A percentile compares a stretch with the other conserved stretches of the same genome.
These are phyloP conservation scores for Fomitopsis palustris DNA, from an alignment of 1,284 basidiomycete genomes.

Conservation along the genomic window DNA sequence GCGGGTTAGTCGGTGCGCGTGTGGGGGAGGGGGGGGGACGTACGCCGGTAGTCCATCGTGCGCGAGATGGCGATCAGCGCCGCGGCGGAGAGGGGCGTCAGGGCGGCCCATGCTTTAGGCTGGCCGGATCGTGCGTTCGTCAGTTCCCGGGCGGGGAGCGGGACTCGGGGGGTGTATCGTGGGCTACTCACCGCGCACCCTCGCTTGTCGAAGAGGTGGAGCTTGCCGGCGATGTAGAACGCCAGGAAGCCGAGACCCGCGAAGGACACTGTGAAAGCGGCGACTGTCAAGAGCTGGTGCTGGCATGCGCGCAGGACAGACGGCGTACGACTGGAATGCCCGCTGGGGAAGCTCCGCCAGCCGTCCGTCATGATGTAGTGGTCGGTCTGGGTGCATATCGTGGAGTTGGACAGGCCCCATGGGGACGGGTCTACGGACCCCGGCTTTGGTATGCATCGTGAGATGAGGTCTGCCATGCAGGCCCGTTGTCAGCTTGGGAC, in stretches of 20 bases:
- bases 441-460: slow-evolving; percentile 73
- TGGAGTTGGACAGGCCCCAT: slow-evolving; percentile 72
- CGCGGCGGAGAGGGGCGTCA: slow-evolving; percentile 77
- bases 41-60: slow-evolving; percentile 87
- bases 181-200: slow-evolving; percentile 74
- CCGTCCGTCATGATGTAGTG: slow-evolving; percentile 68
- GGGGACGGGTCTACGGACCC: slow-evolving; percentile 61
- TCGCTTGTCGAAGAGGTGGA: slow-evolving; percentile 84
- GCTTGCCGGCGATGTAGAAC: slow-evolving; percentile 88
- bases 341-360: slow-evolving; percentile 92
- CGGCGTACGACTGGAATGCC: slow-evolving; percentile 82
- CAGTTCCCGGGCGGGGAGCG: not conserved
- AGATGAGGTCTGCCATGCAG: slow-evolving; percentile 59
- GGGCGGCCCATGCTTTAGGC: slow-evolving; percentile 83
- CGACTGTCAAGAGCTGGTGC: not conserved
- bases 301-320: not conserved
- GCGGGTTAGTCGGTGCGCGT: not conserved
- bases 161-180: too few species aligned
- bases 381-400: slow-evolving; percentile 79
- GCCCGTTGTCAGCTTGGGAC: not conserved
- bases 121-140: slow-evolving; percentile 26
- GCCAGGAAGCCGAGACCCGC: slow-evolving; percentile 90
- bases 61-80: slow-evolving; percentile 88
- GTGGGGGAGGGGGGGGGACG: slow-evolving; percentile 17
- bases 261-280: slow-evolving; percentile 66